phyloP scores from a whole-genome alignment of 1,284 basidiomycete genomes.

The Cryptococcus neoformans region DNA sequence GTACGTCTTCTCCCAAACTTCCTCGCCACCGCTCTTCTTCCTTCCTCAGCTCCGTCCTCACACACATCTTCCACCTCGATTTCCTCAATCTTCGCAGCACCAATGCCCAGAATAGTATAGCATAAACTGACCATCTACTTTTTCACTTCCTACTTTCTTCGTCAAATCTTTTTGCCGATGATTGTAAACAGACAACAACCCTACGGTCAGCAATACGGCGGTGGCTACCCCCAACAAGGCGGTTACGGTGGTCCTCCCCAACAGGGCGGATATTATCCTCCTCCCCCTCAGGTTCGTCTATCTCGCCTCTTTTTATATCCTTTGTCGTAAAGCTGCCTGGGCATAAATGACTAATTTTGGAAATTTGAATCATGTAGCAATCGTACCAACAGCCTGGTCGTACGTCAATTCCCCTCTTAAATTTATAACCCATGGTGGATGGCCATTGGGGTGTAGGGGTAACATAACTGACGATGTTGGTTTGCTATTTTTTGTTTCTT shows the following conservation, averaged over 20 bases:
- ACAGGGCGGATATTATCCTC: slow-evolving; percentile 35
- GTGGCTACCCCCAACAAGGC: slow-evolving; percentile 19
- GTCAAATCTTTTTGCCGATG: neutral
- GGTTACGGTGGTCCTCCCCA: slow-evolving; percentile 3
- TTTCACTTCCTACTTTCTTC: neutral
- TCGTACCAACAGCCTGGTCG: slow-evolving; percentile 34
- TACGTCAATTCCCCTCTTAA: slow-evolving; percentile 11
- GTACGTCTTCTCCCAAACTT: slow-evolving; percentile 11
- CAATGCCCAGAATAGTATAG: neutral
- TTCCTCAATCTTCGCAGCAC: neutral
- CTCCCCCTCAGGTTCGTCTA: slow-evolving; percentile 35
- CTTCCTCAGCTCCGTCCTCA: neutral
- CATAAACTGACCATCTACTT: neutral
- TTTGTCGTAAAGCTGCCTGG: neutral
- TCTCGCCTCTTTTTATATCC: neutral
- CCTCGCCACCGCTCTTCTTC: neutral
- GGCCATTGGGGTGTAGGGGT: no score
- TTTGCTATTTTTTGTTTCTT: neutral
- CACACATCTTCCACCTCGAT: neutral
- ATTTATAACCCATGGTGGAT: neutral
- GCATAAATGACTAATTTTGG: neutral
- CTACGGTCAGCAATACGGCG: slow-evolving; percentile 22
- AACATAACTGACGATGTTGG: neutral
- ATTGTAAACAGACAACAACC: slow-evolving; percentile 18
- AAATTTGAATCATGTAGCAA: slow-evolving; percentile 12